Percentiles rank a stretch among this genome's conserved stretches.
Conservation (phyloP, 2,329 filamentous ascomycete species). For the Fusarium globosum region DNA sequence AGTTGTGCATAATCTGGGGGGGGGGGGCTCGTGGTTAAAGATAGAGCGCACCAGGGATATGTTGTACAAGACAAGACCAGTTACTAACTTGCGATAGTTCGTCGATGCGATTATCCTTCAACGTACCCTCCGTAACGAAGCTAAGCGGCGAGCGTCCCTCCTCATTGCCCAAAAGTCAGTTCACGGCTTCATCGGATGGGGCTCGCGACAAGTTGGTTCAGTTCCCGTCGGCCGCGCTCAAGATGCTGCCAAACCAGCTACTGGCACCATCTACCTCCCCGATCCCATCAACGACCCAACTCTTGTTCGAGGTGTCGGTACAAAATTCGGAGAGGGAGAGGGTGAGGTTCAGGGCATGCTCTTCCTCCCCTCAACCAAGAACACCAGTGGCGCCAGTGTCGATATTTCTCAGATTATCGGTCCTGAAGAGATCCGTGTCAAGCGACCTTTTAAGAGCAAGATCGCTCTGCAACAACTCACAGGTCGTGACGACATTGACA, state of each 20-base stretch:
- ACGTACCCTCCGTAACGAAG: constrained; percentile 87
- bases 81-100: constrained; percentile 68
- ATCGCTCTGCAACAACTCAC: constrained; percentile 84
- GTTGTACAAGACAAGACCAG: background rate
- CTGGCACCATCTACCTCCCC: constrained; percentile 87
- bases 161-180: constrained; percentile 97
- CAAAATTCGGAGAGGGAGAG: constrained; percentile 79
- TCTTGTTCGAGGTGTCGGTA: constrained; percentile 80
- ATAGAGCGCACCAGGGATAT: background rate
- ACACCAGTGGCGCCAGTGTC: constrained; percentile 78
- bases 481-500: constrained; percentile 77
- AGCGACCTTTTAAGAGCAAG: constrained; percentile 85
- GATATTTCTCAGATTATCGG: constrained; percentile 86
- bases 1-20: constrained; percentile 38
- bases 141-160: constrained; percentile 88
- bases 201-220: constrained; percentile 85
- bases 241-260: constrained; percentile 83
- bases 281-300: constrained; percentile 88
- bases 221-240: constrained; percentile 94
- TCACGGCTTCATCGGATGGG: constrained; percentile 89
- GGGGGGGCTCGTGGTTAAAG: background rate
- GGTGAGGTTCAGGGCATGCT: constrained; percentile 84
- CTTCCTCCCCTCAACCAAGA: constrained; percentile 86
- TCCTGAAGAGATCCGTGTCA: constrained; percentile 83
- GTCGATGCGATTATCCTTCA: constrained; percentile 95